These are phyloP conservation scores for Globisporangium takayamanum DNA, from an alignment of 352 stramenopile genomes.

Conservation along the genomic window DNA sequence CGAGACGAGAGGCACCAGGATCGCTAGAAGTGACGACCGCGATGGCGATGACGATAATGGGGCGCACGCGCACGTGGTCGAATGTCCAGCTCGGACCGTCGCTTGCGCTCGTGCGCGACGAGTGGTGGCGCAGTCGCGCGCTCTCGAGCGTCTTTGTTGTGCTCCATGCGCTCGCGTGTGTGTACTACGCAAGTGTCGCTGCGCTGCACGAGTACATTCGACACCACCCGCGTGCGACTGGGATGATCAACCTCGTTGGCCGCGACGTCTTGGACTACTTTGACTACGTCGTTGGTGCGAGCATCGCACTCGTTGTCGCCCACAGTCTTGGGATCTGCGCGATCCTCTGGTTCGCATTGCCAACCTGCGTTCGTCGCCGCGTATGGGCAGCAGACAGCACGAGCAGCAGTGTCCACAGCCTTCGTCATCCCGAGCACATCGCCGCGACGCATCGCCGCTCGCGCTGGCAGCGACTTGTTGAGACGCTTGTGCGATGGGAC, in stretches of 20 bases:
- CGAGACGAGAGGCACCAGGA: too few species aligned
- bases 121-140: not conserved
- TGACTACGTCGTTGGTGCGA: not conserved
- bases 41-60: too few species aligned
- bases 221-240: too few species aligned
- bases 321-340: not conserved
- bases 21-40: too few species aligned
- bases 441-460: not conserved
- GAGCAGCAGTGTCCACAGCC: not conserved
- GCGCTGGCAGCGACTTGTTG: not conserved
- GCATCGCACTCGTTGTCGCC: not conserved
- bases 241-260: not conserved
- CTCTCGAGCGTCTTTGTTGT: not conserved
- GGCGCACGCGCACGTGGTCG: not conserved
- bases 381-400: not conserved
- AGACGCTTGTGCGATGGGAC: not conserved
- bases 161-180: not conserved
- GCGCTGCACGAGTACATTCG: constrained; percentile 2
- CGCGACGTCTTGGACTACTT: not conserved
- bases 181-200: not conserved
- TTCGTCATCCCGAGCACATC: too few species aligned
- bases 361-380: not conserved
- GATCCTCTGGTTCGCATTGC: not conserved
- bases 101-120: not conserved
- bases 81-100: not conserved